Evolutionary conservation across 2,329 filamentous ascomycete genomes (phyloP).

Genomic region (Fusarium brachygibbosum): DNA sequence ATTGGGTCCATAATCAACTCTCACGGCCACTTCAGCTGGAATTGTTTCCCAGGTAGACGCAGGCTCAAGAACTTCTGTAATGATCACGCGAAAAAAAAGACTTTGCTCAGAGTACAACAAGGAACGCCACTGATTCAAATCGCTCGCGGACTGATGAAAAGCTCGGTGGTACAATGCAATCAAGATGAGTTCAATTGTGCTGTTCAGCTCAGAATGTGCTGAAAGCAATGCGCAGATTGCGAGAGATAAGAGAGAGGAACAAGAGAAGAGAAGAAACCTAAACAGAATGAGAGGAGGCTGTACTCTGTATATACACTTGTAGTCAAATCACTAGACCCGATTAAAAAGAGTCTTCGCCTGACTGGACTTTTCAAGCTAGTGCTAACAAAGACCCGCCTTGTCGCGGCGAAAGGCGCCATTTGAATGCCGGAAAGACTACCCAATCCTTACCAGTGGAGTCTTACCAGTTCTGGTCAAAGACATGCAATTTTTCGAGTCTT

Average conservation of each 20-base stretch:
- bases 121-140: conserved; percentile 30
- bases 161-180: conserved; percentile 30
- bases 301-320: conserved; percentile 28
- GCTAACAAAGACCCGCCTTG: conserved; percentile 33
- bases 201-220: conserved; percentile 10
- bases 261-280: not conserved
- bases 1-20: conserved; percentile 35
- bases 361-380: conserved; percentile 39
- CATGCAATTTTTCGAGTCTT: conserved; percentile 29
- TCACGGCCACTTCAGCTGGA: conserved; percentile 6
- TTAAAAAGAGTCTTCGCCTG: conserved; percentile 43
- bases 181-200: conserved; percentile 20
- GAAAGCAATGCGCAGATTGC: conserved; percentile 9
- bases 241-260: conserved; percentile 16
- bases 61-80: conserved; percentile 27
- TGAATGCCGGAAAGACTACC: conserved; percentile 25
- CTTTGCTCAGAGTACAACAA: conserved; percentile 25
- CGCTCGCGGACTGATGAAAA: conserved; percentile 24
- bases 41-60: conserved; percentile 14
- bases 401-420: conserved; percentile 22
- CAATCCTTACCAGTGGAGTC: conserved; percentile 35
- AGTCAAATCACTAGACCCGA: conserved; percentile 31
- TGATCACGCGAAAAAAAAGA: conserved; percentile 19
- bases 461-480: conserved; percentile 36
- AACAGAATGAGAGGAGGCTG: conserved; percentile 24